Evolutionary conservation across 176 grass and related monocot genomes (phyloP), one percentile per base, ranked within the genome.

Genomic region (Eragrostis curvula): DNA sequence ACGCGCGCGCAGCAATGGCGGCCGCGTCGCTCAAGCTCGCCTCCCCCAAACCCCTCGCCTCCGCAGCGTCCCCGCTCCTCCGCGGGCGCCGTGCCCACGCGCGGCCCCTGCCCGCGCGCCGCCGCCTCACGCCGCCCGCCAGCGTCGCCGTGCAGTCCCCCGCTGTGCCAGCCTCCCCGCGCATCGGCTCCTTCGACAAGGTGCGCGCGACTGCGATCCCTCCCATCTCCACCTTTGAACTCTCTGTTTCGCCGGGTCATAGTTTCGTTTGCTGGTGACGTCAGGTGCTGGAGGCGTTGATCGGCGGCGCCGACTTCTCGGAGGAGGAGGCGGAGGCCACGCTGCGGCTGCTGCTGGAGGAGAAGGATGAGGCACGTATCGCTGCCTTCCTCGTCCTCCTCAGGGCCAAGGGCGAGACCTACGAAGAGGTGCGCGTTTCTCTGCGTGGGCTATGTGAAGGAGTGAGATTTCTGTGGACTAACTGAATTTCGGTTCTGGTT

Each of bases 331-430:
- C 96, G 18, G 91, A 99, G 84, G 58, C 77, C 6, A 90, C 89
- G 70, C 87, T 99, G 24, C 87, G 79, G 30, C 87, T 96, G 75
- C 73, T 99, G 9, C 89, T 99, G 15, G 7, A 81, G 9, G 89
- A 96, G 74, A 41, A 74, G 48, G 83, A 96, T 32, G 93, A 99
- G 68, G 89, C 91, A 25, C 82, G 88, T 59, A 99, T 99, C 68
- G 87, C 93, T 56, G 91, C 96, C 71, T 99, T 99, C 82, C 89
- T 99, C 48, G 93, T 99, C 32, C 96, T 99, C 60, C 87, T 99
- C 73, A 81, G 96, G 39, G 91, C 89, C 80, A 99, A 99, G 88
- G 93, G 96, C 70, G 96, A 99, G 80, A 99, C 93, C 56, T 99
- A 84, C 73, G 90, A 99, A 43, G 93, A 99, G 95, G 95, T 92